These are phyloP conservation scores for Daldinia caldariorum DNA, from an alignment of 495 filamentous ascomycete genomes.

Conservation along the genomic window DNA sequence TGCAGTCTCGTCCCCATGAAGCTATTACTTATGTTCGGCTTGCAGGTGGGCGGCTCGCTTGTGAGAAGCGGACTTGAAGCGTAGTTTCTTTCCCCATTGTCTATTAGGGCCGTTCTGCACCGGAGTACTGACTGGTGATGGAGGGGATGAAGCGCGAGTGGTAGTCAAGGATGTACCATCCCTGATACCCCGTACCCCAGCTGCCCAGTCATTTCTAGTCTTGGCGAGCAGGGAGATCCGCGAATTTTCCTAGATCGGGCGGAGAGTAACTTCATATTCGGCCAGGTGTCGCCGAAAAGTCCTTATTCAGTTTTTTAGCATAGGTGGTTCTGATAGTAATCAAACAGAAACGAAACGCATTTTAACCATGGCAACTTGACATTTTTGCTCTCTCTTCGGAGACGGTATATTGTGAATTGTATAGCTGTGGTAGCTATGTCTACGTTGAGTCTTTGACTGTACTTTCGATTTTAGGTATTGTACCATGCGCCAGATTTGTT, in stretches of 20 bases:
- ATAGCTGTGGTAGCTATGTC: background rate
- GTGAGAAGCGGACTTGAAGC: slow-evolving; percentile 13
- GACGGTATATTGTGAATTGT: slow-evolving; percentile 13
- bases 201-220: slow-evolving; percentile 27
- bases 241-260: slow-evolving; percentile 34
- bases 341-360: slow-evolving; percentile 6
- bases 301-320: slow-evolving; percentile 31
- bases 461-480: background rate
- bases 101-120: slow-evolving; percentile 29
- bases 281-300: slow-evolving; percentile 36
- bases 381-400: background rate
- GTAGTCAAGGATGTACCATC: slow-evolving; percentile 31
- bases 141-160: slow-evolving; percentile 37
- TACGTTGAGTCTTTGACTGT: slow-evolving; percentile 6
- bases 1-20: slow-evolving; percentile 32
- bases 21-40: slow-evolving; percentile 5
- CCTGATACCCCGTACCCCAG: slow-evolving; percentile 35
- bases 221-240: slow-evolving; percentile 41
- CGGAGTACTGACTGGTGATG: slow-evolving; percentile 27
- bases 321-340: slow-evolving; percentile 17
- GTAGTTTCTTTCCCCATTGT: slow-evolving; percentile 20
- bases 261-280: slow-evolving; percentile 37
- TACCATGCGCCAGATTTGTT: background rate
- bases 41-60: slow-evolving; percentile 24
- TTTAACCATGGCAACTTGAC: background rate